Evolutionary conservation across 228 moss, liverwort and hornwort species (phyloP).

Genomic region (Sphagnum fallax): DNA sequence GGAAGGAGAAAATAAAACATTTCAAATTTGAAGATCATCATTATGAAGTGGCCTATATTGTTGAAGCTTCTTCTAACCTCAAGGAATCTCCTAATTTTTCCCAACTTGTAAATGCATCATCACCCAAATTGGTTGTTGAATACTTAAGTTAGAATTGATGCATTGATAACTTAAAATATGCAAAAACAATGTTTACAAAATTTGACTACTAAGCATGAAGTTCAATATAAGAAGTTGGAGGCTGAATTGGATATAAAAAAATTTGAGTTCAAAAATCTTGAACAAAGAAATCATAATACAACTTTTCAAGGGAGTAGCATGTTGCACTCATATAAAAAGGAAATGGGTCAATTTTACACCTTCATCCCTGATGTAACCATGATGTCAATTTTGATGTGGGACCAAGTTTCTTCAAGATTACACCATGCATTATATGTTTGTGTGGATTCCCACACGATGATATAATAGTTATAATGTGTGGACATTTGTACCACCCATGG

Average conservation of each 20-base stretch:
- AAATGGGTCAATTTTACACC: neutral
- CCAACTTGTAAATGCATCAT: neutral
- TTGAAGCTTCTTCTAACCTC: neutral
- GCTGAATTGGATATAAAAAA: too few relatives aligned
- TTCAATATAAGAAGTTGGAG: neutral
- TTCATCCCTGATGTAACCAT: neutral
- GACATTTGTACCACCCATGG: neutral
- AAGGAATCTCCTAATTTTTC: neutral
- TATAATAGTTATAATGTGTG: neutral
- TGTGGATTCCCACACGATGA: neutral
- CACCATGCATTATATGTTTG: neutral
- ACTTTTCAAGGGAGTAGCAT: neutral
- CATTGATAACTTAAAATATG: neutral
- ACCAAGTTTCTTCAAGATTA: neutral
- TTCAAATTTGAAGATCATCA: neutral
- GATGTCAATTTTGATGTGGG: neutral
- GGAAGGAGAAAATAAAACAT: neutral
- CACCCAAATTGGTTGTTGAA: neutral
- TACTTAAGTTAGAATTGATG: neutral
- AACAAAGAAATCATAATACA: neutral
- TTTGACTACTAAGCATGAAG: neutral
- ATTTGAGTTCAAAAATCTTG: too few relatives aligned
- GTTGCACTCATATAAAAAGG: neutral
- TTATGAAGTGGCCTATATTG: neutral
- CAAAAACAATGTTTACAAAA: neutral